phyloP scores from a whole-genome alignment of 371 early-diverging fungal species.

The Apophysomyces elegans region DNA sequence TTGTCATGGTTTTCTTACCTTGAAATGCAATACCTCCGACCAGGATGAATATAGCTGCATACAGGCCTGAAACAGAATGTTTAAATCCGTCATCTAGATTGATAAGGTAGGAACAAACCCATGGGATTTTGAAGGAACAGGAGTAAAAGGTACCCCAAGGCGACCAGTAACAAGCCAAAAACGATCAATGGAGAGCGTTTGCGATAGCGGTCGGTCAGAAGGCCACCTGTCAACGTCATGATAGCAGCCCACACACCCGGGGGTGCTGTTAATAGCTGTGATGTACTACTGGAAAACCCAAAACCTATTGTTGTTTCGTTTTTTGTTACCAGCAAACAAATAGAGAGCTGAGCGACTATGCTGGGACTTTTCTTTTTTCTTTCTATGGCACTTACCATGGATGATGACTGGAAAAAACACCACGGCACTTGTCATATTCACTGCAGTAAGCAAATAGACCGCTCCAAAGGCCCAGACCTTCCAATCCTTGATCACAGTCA shows the following conservation, averaged over 20 bases:
- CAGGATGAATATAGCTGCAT: slow-evolving; percentile 13
- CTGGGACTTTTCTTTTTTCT: background rate
- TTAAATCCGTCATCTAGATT: background rate
- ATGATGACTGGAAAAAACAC: slow-evolving; percentile 28
- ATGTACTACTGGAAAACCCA: slow-evolving; percentile 39
- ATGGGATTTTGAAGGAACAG: slow-evolving; percentile 18
- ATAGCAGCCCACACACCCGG: slow-evolving; percentile 29
- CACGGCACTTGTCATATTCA: slow-evolving; percentile 25
- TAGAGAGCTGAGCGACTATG: too few relatives aligned
- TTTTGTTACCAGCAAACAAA: too few relatives aligned
- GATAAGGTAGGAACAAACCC: slow-evolving; percentile 16
- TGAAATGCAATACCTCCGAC: slow-evolving; percentile 22
- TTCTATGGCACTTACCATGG: slow-evolving; percentile 16
- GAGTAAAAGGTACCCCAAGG: slow-evolving; percentile 22
- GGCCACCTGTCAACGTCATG: slow-evolving; percentile 25
- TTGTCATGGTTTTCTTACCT: background rate
- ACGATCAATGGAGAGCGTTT: slow-evolving; percentile 21
- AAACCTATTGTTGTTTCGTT: slow-evolving; percentile 23
- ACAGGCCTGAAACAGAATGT: background rate
- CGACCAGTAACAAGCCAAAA: slow-evolving; percentile 19
- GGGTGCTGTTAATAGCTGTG: slow-evolving; percentile 47
- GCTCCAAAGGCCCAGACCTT: slow-evolving; percentile 23
- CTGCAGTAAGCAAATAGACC: slow-evolving; percentile 24
- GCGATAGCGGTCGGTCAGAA: slow-evolving; percentile 22
- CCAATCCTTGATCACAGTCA: slow-evolving; percentile 25